Base-by-base conservation (phyloP, 257 asterid species). In the Dorcoceras hygrometricum region DNA sequence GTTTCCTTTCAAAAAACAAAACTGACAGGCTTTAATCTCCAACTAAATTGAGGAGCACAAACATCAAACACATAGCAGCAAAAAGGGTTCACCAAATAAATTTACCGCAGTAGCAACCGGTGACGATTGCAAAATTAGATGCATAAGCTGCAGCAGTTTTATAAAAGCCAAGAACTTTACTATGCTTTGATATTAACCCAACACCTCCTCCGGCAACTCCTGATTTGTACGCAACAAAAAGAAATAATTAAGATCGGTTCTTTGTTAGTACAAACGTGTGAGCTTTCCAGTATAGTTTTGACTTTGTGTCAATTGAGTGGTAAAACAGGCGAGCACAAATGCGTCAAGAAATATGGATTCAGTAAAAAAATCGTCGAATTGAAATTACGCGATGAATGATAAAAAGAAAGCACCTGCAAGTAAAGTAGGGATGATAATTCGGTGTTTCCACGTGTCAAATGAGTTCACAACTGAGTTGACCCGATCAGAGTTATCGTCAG, bases 101-200 rank as follows among this genome's bases (percentile, higher is more conserved):
- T 39, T 67, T 89, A 92, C 98, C 97, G 82, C 96, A 90, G 60
- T 93, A 93, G 75, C 87, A 84, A 10, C 88, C 96, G 50, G 99
- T 80, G 68, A 93, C 86, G 9, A 93, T 86, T 19, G 96, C 95
- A 46, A 85, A 93, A 84, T 93, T 90, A 46, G 96, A 50, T 4
- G 99, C 99, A 75, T 90, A 93, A 27, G 91, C 75, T 12, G 90
- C 83, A 66, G 88, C 72, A 32, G 88, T 82, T 25, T 77, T 75
- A 34, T 92, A 74, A 64, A 85, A 69, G 46, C 96, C 97, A 27
- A 64, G 84, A 65, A 75, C 74, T 73, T 86, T 93, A 32, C 90
- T 72, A 73, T 90, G 89, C 87, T 82, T 93, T 8, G 97, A 88
- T 25, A 90, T 25, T 34, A 80, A 67, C 46, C 97, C 99, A 60